Conservation (phyloP, 129 eudicot genomes). For the Dittrichia graveolens region DNA sequence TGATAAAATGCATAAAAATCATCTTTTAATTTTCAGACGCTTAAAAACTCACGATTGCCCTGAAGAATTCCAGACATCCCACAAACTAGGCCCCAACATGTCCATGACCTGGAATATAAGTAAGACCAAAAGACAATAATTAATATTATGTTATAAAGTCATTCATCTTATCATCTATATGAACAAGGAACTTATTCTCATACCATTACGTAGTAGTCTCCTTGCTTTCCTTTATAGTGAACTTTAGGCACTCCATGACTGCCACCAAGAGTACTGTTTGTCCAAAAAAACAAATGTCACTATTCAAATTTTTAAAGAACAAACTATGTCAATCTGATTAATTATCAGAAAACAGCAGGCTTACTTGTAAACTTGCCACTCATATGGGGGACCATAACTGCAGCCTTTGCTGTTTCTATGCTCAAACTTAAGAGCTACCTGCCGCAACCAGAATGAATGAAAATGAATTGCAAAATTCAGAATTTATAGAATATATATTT, state of each 20-base stretch:
- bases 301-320: not conserved
- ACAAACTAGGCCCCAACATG: slow-evolving; percentile 88
- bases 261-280: slow-evolving; percentile 78
- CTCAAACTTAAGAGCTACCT: slow-evolving; percentile 85
- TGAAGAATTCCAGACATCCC: slow-evolving; percentile 90
- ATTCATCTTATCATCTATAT: slow-evolving; percentile 4
- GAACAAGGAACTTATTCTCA: slow-evolving; percentile 24
- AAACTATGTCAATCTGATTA: not conserved
- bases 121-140: not conserved
- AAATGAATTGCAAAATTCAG: not conserved
- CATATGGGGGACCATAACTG: slow-evolving; percentile 80
- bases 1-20: not conserved
- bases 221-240: slow-evolving; percentile 84
- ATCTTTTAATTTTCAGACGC: slow-evolving; percentile 3
- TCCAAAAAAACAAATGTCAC: slow-evolving; percentile 12
- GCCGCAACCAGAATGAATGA: slow-evolving; percentile 23
- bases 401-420: slow-evolving; percentile 82
- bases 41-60: slow-evolving; percentile 66
- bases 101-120: slow-evolving; percentile 68
- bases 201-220: slow-evolving; percentile 92
- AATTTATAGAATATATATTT: not conserved
- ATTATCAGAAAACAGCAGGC: slow-evolving; percentile 10
- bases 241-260: slow-evolving; percentile 89
- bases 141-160: not conserved
- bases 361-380: slow-evolving; percentile 96